A percentile compares a stretch with the other conserved stretches of the same genome.
These are phyloP conservation scores for Globisporangium orthogonon DNA, from an alignment of 352 stramenopile species.

Conservation along the genomic window DNA sequence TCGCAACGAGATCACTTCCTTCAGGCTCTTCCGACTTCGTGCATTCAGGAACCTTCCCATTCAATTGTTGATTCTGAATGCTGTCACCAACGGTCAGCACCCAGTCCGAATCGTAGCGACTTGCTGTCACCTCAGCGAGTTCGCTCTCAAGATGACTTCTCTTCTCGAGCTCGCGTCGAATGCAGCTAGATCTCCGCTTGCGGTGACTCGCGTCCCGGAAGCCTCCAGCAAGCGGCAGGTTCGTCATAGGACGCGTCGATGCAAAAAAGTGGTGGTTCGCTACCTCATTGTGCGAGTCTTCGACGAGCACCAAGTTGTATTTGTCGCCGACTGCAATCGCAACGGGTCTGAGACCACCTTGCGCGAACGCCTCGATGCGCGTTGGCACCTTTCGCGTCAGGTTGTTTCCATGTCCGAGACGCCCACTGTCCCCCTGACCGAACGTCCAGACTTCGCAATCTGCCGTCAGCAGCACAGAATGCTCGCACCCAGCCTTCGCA, in stretches of 20 bases:
- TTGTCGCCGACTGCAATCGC: constrained; percentile 83
- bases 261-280: background rate
- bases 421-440: constrained; percentile 74
- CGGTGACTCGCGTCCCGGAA: background rate
- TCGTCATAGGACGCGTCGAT: background rate
- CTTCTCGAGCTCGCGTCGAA: constrained; percentile 8
- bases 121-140: background rate
- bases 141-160: background rate
- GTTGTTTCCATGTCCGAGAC: constrained; percentile 67
- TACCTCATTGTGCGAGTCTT: constrained; percentile 14
- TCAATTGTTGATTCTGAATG: constrained; percentile 2
- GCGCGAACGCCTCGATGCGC: constrained; percentile 44
- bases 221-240: background rate
- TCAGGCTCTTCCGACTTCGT: background rate
- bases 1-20: background rate
- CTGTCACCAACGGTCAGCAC: constrained; percentile 8
- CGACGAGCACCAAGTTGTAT: constrained; percentile 78
- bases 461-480: constrained; percentile 57
- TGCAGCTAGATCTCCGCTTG: constrained; percentile 1
- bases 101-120: constrained; percentile 4
- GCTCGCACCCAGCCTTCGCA: constrained; percentile 76
- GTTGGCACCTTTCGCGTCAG: constrained; percentile 54
- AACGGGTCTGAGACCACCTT: constrained; percentile 44
- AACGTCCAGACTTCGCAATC: constrained; percentile 72
- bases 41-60: background rate